A percentile compares a stretch with the other conserved stretches of the same genome.
Evolutionary conservation across 768 basidiomycete genomes (phyloP).

Genomic region (Lactarius psammicola): DNA sequence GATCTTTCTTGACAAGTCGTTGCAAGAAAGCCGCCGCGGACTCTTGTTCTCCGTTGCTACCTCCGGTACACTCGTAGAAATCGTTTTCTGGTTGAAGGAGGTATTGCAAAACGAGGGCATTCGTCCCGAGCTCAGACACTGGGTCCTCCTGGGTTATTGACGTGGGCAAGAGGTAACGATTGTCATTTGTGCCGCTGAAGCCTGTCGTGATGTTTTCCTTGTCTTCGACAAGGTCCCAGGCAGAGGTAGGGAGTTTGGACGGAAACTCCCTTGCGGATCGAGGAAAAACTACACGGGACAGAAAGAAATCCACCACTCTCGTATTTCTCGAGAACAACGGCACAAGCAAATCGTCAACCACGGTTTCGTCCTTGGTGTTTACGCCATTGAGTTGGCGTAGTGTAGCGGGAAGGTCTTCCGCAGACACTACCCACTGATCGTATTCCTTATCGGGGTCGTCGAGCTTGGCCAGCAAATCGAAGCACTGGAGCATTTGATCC

Average conservation of each 20-base stretch:
- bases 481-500: constrained; percentile 39
- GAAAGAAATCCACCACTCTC: constrained; percentile 46
- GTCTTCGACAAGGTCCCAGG: constrained; percentile 51
- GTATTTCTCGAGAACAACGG: constrained; percentile 42
- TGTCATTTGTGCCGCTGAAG: constrained; percentile 59
- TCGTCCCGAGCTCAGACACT: constrained; percentile 44
- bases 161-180: constrained; percentile 38
- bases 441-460: constrained; percentile 47
- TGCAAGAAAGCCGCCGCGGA: constrained; percentile 33
- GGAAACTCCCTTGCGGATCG: constrained; percentile 50
- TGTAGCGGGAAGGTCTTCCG: constrained; percentile 32
- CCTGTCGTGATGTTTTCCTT: constrained; percentile 43
- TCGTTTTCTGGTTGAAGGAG: constrained; percentile 44
- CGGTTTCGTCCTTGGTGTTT: constrained; percentile 43
- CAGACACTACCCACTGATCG: constrained; percentile 38
- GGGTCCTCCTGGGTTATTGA: constrained; percentile 41
- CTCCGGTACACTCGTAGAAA: constrained; percentile 34
- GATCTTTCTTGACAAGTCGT: constrained; percentile 38
- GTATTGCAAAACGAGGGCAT: constrained; percentile 45
- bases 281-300: constrained; percentile 49
- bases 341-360: constrained; percentile 33
- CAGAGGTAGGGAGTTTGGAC: constrained; percentile 46
- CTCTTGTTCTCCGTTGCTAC: constrained; percentile 22
- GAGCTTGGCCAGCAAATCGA: constrained; percentile 40
- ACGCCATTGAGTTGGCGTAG: constrained; percentile 41